phyloP scores from a whole-genome alignment of 73 alveolate genomes.

The Paramecium octaurelia region DNA sequence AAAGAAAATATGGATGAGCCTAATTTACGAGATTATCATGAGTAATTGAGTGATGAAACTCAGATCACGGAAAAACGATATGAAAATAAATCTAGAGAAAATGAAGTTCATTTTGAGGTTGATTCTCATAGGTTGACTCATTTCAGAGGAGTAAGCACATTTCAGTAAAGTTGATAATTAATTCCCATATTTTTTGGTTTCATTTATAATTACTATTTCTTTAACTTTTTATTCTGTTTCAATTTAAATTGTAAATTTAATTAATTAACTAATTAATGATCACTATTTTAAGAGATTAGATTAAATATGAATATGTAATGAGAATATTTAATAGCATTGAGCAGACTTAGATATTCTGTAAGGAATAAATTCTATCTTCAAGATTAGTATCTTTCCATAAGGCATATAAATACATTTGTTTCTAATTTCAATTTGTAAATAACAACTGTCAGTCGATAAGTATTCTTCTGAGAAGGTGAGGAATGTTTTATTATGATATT shows the following conservation, averaged over 20 bases:
- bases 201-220: not conserved
- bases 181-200: not conserved
- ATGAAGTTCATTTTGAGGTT: not conserved
- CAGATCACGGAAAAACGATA: not conserved
- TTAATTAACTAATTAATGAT: not conserved
- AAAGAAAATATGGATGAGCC: not conserved
- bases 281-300: not conserved
- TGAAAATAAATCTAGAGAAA: not conserved
- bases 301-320: not conserved
- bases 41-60: not conserved
- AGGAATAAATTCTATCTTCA: not conserved
- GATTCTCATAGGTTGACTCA: not conserved
- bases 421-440: not conserved
- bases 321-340: not conserved
- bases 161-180: not conserved
- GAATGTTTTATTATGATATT: not conserved
- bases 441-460: not conserved
- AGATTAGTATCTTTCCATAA: too few relatives aligned
- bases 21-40: not conserved
- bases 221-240: not conserved
- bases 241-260: not conserved
- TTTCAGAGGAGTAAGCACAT: constrained; percentile 1
- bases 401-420: not conserved
- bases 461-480: not conserved
- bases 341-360: not conserved